Conservation (phyloP, 2,329 filamentous ascomycete species). For the Aspergillus viridinutans region DNA sequence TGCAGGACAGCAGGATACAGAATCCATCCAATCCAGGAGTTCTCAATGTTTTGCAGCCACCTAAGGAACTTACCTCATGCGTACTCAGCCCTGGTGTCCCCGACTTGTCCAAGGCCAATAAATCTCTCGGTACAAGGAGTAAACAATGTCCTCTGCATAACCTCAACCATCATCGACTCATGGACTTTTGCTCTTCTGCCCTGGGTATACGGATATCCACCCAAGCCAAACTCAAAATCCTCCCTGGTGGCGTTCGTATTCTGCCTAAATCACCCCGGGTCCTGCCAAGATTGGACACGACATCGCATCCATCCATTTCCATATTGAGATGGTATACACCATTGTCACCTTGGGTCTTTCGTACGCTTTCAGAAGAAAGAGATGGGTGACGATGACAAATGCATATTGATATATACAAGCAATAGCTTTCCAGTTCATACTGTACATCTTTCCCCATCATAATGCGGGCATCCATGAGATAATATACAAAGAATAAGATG, state of each 20-base stretch:
- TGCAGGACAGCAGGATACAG: neutral
- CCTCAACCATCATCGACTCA: no score
- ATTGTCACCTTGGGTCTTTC: neutral
- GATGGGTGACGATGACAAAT: neutral
- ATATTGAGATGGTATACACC: neutral
- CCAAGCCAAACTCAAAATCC: neutral
- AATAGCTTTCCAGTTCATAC: neutral
- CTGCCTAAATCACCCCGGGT: constrained; percentile 11
- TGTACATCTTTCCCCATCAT: neutral
- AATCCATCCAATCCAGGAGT: neutral
- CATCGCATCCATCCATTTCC: neutral
- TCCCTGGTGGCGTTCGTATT: constrained; percentile 2
- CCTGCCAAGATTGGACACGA: neutral
- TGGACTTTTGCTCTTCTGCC: no score
- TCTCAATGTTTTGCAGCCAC: no score
- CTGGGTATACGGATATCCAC: neutral
- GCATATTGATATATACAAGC: neutral
- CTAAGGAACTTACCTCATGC: neutral
- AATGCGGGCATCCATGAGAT: neutral
- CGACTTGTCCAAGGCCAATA: no score
- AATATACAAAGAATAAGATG: neutral
- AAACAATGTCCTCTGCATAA: no score
- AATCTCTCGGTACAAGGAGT: no score
- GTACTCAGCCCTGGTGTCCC: neutral
- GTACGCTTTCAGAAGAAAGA: neutral